Percentiles rank a stretch among this genome's conserved stretches.
phyloP scores from a whole-genome alignment of 352 stramenopile species.

The Globisporangium okanoganense region DNA sequence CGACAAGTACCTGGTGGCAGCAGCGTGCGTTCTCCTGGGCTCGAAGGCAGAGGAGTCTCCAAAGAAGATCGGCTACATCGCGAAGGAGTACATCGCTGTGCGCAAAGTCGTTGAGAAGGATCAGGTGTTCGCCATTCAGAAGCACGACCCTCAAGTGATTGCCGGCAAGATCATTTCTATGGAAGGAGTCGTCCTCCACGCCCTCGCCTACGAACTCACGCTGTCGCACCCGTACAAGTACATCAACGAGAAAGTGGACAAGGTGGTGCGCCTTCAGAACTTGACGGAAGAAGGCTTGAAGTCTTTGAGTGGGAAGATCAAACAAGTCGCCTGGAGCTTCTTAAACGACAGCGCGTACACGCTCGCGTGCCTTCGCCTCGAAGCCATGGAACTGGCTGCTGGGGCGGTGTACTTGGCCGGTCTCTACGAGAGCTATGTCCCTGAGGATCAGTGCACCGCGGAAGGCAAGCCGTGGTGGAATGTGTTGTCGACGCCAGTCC shows the following conservation, averaged over 20 bases:
- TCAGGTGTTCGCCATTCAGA: conserved; percentile 74
- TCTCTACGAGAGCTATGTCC: conserved; percentile 80
- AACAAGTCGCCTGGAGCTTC: conserved; percentile 87
- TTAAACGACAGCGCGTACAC: conserved; percentile 88
- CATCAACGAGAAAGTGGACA: conserved; percentile 87
- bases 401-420: conserved; percentile 82
- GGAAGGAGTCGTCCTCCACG: conserved; percentile 81
- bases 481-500: conserved; percentile 56
- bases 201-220: conserved; percentile 80
- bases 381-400: conserved; percentile 65
- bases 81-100: conserved; percentile 68
- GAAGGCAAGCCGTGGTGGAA: conserved; percentile 69
- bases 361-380: conserved; percentile 69
- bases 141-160: conserved; percentile 64
- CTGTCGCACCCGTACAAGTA: conserved; percentile 84
- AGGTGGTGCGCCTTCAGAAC: conserved; percentile 61
- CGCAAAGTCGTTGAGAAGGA: conserved; percentile 71
- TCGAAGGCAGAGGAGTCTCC: conserved; percentile 83
- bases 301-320: conserved; percentile 70
- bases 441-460: conserved; percentile 46
- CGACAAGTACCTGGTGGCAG: conserved; percentile 82
- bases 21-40: conserved; percentile 75
- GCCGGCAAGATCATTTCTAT: conserved; percentile 79
- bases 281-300: conserved; percentile 50
- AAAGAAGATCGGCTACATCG: conserved; percentile 76